Conservation (phyloP, 768 basidiomycete species). For the Suillus paluster region DNA sequence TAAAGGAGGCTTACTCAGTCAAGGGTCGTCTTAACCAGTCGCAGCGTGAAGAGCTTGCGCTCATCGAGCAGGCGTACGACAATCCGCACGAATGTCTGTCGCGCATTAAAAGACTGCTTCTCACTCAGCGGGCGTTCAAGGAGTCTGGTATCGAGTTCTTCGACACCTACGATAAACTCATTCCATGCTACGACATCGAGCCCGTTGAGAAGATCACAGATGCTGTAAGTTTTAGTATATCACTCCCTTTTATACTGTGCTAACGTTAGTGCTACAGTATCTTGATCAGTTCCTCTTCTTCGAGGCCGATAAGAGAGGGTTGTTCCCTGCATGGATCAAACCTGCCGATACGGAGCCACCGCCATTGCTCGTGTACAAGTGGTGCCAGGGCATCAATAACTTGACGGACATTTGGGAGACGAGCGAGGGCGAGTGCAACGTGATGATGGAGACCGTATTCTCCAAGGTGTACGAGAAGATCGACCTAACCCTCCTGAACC, state of each 20-base stretch:
- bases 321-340: conserved; percentile 99
- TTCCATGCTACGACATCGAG: conserved; percentile 98
- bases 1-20: conserved; percentile 98
- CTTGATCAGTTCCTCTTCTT: conserved; percentile 99
- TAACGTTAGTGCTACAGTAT: conserved; percentile 53
- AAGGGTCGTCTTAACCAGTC: conserved; percentile 98
- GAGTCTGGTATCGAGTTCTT: conserved; percentile 97
- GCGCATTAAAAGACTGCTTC: conserved; percentile 94
- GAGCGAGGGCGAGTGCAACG: conserved; percentile 95
- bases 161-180: conserved; percentile 97
- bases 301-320: conserved; percentile 95
- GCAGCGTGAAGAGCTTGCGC: conserved; percentile 95
- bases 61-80: conserved; percentile 99
- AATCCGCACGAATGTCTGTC: conserved; percentile 99
- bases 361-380: conserved; percentile 97
- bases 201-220: conserved; percentile 99
- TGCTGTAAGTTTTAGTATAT: conserved; percentile 58
- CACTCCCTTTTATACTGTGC: conserved; percentile 13
- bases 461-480: conserved; percentile 99
- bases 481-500: conserved; percentile 93
- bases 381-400: conserved; percentile 99
- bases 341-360: conserved; percentile 97
- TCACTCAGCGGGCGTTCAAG: conserved; percentile 99
- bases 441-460: conserved; percentile 98
- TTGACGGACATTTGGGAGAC: conserved; percentile 99